Evolutionary conservation across 1,284 basidiomycete genomes (phyloP).

Genomic region (Puccinia novopanici): DNA sequence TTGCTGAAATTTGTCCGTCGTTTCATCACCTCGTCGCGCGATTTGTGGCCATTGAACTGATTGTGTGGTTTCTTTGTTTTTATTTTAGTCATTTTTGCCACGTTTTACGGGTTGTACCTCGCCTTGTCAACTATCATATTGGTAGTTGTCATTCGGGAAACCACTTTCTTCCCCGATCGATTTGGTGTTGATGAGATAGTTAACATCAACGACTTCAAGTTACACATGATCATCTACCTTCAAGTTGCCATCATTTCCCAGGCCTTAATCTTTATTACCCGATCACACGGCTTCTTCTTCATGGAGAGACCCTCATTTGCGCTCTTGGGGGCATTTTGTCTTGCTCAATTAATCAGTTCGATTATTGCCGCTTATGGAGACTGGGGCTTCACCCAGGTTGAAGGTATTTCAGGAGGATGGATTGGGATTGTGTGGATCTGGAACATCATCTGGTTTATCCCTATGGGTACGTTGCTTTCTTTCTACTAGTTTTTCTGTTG

Average conservation of each 20-base stretch:
- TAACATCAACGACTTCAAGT: slow-evolving; percentile 58
- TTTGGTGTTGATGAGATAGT: slow-evolving; percentile 67
- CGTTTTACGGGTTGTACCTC: slow-evolving; percentile 91
- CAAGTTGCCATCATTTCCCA: slow-evolving; percentile 51
- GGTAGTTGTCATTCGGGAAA: slow-evolving; percentile 81
- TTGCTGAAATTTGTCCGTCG: slow-evolving; percentile 76
- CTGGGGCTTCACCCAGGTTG: slow-evolving; percentile 71
- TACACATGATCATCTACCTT: slow-evolving; percentile 68
- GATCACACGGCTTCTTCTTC: slow-evolving; percentile 50
- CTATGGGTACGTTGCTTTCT: slow-evolving; percentile 65
- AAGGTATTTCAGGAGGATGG: slow-evolving; percentile 80
- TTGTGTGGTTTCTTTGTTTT: too few species aligned
- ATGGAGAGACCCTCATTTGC: slow-evolving; percentile 62
- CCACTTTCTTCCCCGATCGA: slow-evolving; percentile 82
- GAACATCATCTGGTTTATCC: slow-evolving; percentile 90
- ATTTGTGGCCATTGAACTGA: background rate
- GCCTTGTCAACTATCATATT: slow-evolving; percentile 82
- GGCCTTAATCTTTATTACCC: slow-evolving; percentile 51
- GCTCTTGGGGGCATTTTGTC: slow-evolving; percentile 81
- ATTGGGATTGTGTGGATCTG: slow-evolving; percentile 82
- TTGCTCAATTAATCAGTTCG: slow-evolving; percentile 89
- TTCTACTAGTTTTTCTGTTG: background rate
- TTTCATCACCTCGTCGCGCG: background rate
- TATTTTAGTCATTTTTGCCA: slow-evolving; percentile 71
- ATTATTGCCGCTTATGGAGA: slow-evolving; percentile 90